Base-by-base conservation (phyloP, 2,329 filamentous ascomycete species). In the Fusarium dlaminii region DNA sequence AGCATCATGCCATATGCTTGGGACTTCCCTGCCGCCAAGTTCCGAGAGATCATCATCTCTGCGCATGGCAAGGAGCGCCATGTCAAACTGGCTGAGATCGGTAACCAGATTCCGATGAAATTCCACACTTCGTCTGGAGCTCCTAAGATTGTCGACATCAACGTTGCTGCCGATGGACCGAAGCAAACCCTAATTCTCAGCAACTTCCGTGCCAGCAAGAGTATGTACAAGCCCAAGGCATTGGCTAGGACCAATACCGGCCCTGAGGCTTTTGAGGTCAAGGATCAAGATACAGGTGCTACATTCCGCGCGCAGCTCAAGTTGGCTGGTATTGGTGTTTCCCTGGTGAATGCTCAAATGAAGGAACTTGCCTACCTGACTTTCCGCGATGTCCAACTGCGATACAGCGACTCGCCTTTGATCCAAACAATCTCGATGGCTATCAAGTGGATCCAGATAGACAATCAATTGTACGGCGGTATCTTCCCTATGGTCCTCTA, bases 1-100 rank as follows among this genome's bases (percentile, higher is more conserved):
- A 98, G 96, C 82, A 98, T 99, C 82, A 99, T 99, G 96, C 96
- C 97, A 2, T 99, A 99, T 79, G 96, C 96, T 4, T 99, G 96
- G 96, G 97, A 99, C 80, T 99, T 98, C 83, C 97, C 96, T 3
- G 96, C 96, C 3, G 95, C 95, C n/a, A 98, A 97, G 84, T 93
- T 94, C 84, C 97, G 96, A 79, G 96, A 98, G 81, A 90, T 99
- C 43, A 91, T 98, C 56, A 90, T 99, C 79, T 75, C 81, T 34
- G 73, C 81, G 2, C 80, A 80, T 29, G 78, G 79, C 58, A 84
- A 81, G 68, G 95, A 98, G 80, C 89, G 96, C 36, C 94, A 98
- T 79, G 93, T 99, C 80, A 98, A 97, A 82, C 88, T 99, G 74
- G 94, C 96, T 6, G 96, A 99, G 81, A 99, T 99, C 78, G 96